Conservation (phyloP, 2,329 filamentous ascomycete species). For the Neonectria punicea region DNA sequence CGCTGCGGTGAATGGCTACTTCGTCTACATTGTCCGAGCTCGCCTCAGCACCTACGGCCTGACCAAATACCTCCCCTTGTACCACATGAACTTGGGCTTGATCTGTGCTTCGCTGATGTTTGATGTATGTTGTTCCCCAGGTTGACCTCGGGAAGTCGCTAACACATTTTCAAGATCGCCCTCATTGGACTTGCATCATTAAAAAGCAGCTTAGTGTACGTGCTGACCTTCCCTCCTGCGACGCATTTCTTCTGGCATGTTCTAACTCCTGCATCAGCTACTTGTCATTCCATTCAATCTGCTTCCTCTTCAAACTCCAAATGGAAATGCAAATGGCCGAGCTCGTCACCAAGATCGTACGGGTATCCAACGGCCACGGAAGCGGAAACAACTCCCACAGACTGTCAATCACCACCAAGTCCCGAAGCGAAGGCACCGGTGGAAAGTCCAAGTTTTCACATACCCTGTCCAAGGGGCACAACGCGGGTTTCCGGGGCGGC, state of each 20-base stretch:
- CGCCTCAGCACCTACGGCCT: conserved; percentile 59
- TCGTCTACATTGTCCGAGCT: conserved; percentile 57
- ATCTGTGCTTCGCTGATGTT: conserved; percentile 41
- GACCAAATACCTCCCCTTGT: conserved; percentile 58
- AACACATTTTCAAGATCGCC: conserved; percentile 20
- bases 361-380: not conserved
- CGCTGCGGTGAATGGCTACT: conserved; percentile 60
- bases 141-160: not conserved
- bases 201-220: conserved; percentile 41
- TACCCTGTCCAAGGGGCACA: conserved; percentile 1
- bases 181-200: conserved; percentile 45
- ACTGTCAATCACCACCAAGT: conserved; percentile 9
- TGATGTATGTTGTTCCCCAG: conserved; percentile 31
- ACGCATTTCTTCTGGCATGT: rapidly evolving
- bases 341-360: conserved; percentile 53
- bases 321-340: conserved; percentile 64
- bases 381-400: conserved; percentile 25
- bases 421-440: not conserved
- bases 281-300: conserved; percentile 55
- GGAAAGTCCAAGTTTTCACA: not conserved
- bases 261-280: conserved; percentile 33
- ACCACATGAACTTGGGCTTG: conserved; percentile 45
- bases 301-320: conserved; percentile 60
- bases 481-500: not conserved
- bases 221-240: not conserved